Conservation (phyloP, 2,329 filamentous ascomycete genomes). For the Trichoderma semiorbis region DNA sequence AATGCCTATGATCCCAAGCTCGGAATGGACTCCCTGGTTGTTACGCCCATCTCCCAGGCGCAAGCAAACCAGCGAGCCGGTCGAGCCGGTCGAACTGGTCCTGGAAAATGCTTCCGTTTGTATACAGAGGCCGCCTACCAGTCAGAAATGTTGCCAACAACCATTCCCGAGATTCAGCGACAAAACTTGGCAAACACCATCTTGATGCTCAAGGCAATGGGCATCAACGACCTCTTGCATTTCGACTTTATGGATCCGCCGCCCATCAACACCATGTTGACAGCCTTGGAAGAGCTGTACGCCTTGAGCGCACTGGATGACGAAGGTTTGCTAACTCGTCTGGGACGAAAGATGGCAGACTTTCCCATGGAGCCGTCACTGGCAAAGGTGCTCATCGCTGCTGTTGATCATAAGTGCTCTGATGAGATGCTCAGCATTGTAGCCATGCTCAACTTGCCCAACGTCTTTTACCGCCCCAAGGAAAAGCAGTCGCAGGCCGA, state of each 20-base stretch:
- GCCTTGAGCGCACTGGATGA: slow-evolving; percentile 89
- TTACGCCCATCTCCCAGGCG: slow-evolving; percentile 94
- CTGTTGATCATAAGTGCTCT: slow-evolving; percentile 82
- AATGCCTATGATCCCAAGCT: slow-evolving; percentile 96
- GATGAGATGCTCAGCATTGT: slow-evolving; percentile 95
- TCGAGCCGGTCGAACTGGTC: slow-evolving; percentile 88
- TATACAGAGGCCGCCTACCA: slow-evolving; percentile 96
- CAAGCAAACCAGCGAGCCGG: slow-evolving; percentile 94
- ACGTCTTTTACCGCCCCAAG: slow-evolving; percentile 91
- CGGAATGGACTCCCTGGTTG: slow-evolving; percentile 93
- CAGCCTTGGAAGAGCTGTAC: slow-evolving; percentile 91
- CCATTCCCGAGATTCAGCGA: slow-evolving; percentile 93
- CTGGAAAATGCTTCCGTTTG: slow-evolving; percentile 91
- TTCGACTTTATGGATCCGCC: slow-evolving; percentile 99
- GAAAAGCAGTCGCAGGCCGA: slow-evolving; percentile 96
- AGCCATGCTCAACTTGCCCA: slow-evolving; percentile 84
- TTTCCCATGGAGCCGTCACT: slow-evolving; percentile 96
- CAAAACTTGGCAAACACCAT: slow-evolving; percentile 92
- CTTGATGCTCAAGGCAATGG: slow-evolving; percentile 98
- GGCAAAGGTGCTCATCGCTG: slow-evolving; percentile 84
- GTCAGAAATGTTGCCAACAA: slow-evolving; percentile 93
- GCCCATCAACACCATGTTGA: slow-evolving; percentile 96
- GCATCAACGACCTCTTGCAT: slow-evolving; percentile 93
- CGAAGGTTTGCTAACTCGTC: slow-evolving; percentile 85
- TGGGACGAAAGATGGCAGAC: slow-evolving; percentile 96